A percentile compares a stretch with the other conserved stretches of the same genome.
phyloP scores from a whole-genome alignment of 2,329 filamentous ascomycete genomes.

The Microdochium bolleyi region DNA sequence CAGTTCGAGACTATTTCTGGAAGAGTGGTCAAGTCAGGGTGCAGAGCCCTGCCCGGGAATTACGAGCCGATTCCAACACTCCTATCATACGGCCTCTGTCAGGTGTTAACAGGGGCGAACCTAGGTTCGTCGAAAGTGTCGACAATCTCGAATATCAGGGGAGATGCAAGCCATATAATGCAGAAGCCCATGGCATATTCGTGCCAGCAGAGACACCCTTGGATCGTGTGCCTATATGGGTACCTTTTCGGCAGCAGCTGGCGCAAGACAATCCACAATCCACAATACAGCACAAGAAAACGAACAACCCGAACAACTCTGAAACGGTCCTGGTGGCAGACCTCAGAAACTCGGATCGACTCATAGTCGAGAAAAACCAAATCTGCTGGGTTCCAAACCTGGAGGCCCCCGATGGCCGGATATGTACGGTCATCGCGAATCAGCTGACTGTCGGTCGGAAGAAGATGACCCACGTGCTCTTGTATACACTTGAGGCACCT shows the following conservation, averaged over 20 bases:
- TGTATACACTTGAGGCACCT: slow-evolving; percentile 6
- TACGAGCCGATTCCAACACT: slow-evolving; percentile 2
- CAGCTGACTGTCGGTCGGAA: not conserved
- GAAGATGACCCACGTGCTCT: slow-evolving; percentile 4
- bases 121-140: slow-evolving; percentile 6
- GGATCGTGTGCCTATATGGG: slow-evolving; percentile 14
- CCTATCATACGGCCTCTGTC: slow-evolving; percentile 12
- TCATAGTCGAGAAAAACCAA: slow-evolving; percentile 1
- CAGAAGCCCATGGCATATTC: slow-evolving; percentile 16
- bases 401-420: slow-evolving; percentile 6
- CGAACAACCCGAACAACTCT: not conserved
- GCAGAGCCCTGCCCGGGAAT: slow-evolving; percentile 12
- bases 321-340: not conserved
- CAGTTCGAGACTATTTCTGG: slow-evolving; percentile 15
- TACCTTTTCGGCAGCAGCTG: slow-evolving; percentile 6
- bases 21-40: slow-evolving; percentile 10
- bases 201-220: slow-evolving; percentile 3
- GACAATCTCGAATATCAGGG: slow-evolving; percentile 8
- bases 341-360: not conserved
- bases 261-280: not conserved
- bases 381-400: slow-evolving; percentile 18
- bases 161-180: slow-evolving; percentile 3
- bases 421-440: slow-evolving; percentile 17
- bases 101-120: slow-evolving; percentile 10
- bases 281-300: not conserved